Conservation (phyloP, 805 yeast species). For the Metschnikowia lachancei region DNA sequence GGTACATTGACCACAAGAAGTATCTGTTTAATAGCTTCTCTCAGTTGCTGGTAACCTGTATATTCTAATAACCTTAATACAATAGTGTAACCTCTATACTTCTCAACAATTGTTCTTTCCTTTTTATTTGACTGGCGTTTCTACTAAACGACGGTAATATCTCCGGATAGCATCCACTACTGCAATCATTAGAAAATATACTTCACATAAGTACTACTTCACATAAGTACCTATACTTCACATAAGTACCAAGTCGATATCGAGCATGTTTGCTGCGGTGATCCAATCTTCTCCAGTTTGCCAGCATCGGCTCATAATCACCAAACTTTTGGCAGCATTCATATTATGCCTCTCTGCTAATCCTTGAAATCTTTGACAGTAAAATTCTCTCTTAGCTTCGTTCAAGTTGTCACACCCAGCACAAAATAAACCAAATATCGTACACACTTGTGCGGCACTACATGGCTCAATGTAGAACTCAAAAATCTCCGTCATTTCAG, state of each 20-base stretch:
- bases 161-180: too few relatives aligned
- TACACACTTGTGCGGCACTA: slow-evolving; percentile 53
- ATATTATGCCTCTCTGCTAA: slow-evolving; percentile 44
- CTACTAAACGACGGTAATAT: too few relatives aligned
- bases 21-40: too few relatives aligned
- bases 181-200: too few relatives aligned
- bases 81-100: too few relatives aligned
- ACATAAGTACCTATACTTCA: too few relatives aligned
- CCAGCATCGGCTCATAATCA: slow-evolving; percentile 55
- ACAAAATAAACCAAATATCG: slow-evolving; percentile 53
- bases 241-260: slow-evolving; percentile 45
- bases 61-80: too few relatives aligned
- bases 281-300: slow-evolving; percentile 51
- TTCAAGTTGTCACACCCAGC: slow-evolving; percentile 58
- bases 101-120: too few relatives aligned
- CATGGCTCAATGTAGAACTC: slow-evolving; percentile 41
- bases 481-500: slow-evolving; percentile 37
- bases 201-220: too few relatives aligned
- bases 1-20: too few relatives aligned
- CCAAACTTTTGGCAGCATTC: slow-evolving; percentile 45
- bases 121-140: too few relatives aligned
- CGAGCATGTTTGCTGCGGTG: slow-evolving; percentile 40
- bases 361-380: slow-evolving; percentile 37
- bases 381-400: slow-evolving; percentile 32
- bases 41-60: too few relatives aligned